Conservation (phyloP, 495 filamentous ascomycete species). For the Penicillium antarcticum region DNA sequence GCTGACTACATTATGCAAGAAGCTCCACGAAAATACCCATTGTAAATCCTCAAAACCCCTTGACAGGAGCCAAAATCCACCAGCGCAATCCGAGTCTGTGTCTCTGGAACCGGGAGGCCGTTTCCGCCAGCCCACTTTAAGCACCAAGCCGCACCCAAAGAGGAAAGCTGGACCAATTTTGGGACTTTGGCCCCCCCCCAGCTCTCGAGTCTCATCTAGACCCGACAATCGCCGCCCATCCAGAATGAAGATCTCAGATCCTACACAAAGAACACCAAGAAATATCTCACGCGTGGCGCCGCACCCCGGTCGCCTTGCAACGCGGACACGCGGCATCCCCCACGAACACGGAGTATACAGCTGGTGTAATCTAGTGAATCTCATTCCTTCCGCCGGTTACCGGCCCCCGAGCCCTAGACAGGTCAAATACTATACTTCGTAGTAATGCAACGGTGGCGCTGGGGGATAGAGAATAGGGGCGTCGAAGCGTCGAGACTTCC, state of each 20-base stretch:
- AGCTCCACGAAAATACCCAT: slow-evolving; percentile 3
- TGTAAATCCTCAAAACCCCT: neutral
- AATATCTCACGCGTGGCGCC: slow-evolving; percentile 7
- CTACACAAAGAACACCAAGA: slow-evolving; percentile 12
- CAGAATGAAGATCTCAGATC: neutral
- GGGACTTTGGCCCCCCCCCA: neutral
- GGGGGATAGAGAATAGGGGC: slow-evolving; percentile 10
- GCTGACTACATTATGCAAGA: neutral
- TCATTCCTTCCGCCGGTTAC: neutral
- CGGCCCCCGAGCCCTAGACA: neutral
- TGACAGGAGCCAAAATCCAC: slow-evolving; percentile 4
- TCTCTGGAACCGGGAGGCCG: slow-evolving; percentile 10
- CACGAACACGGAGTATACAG: neutral
- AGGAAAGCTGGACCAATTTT: neutral
- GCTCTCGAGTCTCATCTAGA: neutral
- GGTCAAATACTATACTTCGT: neutral
- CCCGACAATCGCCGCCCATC: neutral
- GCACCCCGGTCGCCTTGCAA: slow-evolving; percentile 2
- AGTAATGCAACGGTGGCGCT: slow-evolving; percentile 10
- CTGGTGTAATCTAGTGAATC: neutral
- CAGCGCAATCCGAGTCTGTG: slow-evolving; percentile 2
- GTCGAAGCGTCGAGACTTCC: slow-evolving; percentile 1
- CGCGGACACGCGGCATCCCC: neutral
- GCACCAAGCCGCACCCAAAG: neutral
- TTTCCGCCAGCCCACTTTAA: neutral